Base-by-base conservation (phyloP, 169 alveolate species). In the Condylostoma magnum region DNA sequence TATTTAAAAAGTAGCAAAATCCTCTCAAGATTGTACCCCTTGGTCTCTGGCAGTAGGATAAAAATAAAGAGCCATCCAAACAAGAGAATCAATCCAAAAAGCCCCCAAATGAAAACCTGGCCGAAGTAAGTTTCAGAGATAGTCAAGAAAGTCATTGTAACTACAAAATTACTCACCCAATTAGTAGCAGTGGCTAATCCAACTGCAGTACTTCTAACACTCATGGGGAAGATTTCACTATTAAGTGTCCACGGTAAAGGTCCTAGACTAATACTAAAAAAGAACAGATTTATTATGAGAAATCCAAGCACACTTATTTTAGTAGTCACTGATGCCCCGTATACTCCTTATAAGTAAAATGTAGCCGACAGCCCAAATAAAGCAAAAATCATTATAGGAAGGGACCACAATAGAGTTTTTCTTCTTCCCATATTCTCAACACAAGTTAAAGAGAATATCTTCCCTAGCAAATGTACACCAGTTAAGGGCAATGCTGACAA, bases 351-450 rank as follows among this genome's bases (percentile, higher is more conserved):
- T 10, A 55, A 55, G 10, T 25, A 2, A 27, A 55, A 55, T 2
- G 22, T 15, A 2, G 60, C 5, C 1, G 74, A 56, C 3, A 75
- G 46, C 30, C 30, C 8, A 20, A 58, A 25, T 36, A 76, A 33
- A 47, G 46, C 15, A n/a, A 70, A 18, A 0, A 57, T 78, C 30
- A 75, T 55, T 15, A 71, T 50, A 15, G 87, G 87, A 2, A 80
- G 10, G 30, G 55, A 31, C 27, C 71, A 15, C 3, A 80, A 50
- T 51, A 80, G 28, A 6, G 70, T 69, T 12, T 41, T 41, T 25
- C 88, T 53, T 36, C 88, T 75, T 28, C 88, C 88, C 0, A 76
- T 46, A 18, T 43, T 69, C 37, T 80, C 88, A 25, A 60, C 69
- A 63, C 28, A 67, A 18, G 69, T 28, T 0, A 76, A 47, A 12